Base-by-base conservation (phyloP, 768 basidiomycete species). In the Trichaptum fuscoviolaceum region DNA sequence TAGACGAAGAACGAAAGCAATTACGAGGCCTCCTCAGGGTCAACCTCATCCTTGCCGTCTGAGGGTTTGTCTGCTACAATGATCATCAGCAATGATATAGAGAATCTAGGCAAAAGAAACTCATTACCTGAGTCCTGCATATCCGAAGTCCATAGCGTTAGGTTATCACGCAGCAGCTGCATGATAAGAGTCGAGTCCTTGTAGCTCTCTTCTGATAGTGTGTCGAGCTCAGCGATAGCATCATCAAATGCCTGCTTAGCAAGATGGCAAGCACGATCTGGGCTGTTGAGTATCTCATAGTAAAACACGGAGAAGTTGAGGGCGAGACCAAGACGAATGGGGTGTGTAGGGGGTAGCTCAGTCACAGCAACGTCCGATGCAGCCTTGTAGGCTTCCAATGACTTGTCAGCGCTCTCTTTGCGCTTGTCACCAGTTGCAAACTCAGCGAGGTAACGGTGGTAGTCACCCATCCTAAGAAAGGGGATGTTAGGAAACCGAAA, bases 161-260 rank as follows among this genome's bases (percentile, higher is more conserved):
- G 77, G 79, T 95, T 94, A 75, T 95, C 93, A 71, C 88, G 83
- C 73, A 95, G 79, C 62, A 95, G 81, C 74, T 94, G 93, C 64
- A 91, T 75, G 71, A 93, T 93, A 77, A 92, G 87, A 77, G 94
- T 82, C 64, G 93, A 91, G 78, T 95, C 93, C 75, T 85, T 84
- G 77, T 85, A 81, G 64, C 77, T 80, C 71, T 85, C 82, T 74
- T 84, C 82, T 35, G 80, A 78, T 35, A 66, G 61, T n/a, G 67
- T 67, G 10, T 69, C 65, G 35, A 72, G 69, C n/a, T 69, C 69
- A 67, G 85, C 81, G 66, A 96, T 87, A 8, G 93, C 94, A 71
- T 94, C 92, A 76, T 96, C 94, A 75, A 96, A 94, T 2, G 93
- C 94, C 73, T 92, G 91, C 79, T 95, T 95, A 64, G 92, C 93